phyloP scores from a whole-genome alignment of 225 moss, liverwort and hornwort genomes.

The Pseudisothecium myosuroides region DNA sequence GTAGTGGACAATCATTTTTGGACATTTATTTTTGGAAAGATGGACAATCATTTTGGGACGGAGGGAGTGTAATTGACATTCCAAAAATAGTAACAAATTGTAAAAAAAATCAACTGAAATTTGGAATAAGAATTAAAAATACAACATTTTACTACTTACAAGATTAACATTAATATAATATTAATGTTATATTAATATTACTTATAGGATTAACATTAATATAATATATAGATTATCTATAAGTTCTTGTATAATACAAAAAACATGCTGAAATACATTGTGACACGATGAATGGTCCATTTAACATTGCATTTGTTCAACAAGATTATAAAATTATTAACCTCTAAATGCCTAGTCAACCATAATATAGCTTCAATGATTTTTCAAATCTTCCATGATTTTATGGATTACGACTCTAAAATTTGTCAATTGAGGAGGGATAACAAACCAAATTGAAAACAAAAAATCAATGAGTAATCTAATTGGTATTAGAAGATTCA shows the following conservation, averaged over 20 bases:
- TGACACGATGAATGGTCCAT: neutral
- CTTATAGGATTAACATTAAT: neutral
- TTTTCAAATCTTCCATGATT: neutral
- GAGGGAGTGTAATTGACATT: too few relatives aligned
- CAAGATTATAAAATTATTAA: neutral
- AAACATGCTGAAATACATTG: neutral
- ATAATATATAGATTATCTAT: neutral
- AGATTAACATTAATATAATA: neutral
- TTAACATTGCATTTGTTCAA: neutral
- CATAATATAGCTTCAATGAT: neutral
- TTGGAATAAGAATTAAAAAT: neutral
- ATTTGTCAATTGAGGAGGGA: neutral
- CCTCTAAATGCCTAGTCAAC: neutral
- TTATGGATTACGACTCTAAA: neutral
- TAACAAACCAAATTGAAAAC: neutral
- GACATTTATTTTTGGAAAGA: too few relatives aligned
- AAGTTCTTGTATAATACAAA: neutral
- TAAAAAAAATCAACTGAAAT: neutral
- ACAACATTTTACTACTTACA: too few relatives aligned
- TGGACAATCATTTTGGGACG: too few relatives aligned
- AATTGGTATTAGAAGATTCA: neutral
- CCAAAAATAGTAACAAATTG: too few relatives aligned
- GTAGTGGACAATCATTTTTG: too few relatives aligned
- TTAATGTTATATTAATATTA: too few relatives aligned
- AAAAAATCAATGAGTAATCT: neutral